Percentiles rank a stretch among this genome's conserved stretches.
Conservation (phyloP, 257 asterid genomes). For the Ligustrum vulgare region DNA sequence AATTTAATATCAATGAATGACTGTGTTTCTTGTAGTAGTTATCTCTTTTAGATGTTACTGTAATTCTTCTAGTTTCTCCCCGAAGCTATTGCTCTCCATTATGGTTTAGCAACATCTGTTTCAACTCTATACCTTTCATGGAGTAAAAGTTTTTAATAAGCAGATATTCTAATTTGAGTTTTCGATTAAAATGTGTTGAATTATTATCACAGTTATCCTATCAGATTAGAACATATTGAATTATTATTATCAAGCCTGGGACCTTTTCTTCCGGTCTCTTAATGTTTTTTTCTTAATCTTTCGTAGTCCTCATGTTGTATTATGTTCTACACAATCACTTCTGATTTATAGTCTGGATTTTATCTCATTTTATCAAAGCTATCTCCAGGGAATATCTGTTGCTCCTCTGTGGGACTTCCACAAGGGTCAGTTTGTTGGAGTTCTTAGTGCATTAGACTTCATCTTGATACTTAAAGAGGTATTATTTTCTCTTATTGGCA, state of each 20-base stretch:
- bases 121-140: background rate
- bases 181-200: background rate
- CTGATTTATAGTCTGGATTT: slow-evolving; percentile 18
- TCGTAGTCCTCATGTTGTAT: background rate
- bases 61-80: background rate
- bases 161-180: background rate
- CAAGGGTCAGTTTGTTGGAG: slow-evolving; percentile 67
- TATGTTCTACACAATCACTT: background rate
- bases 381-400: slow-evolving; percentile 63
- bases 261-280: background rate
- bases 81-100: background rate
- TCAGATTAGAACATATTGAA: background rate
- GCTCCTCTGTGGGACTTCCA: slow-evolving; percentile 74
- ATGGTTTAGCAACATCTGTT: background rate
- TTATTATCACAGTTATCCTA: background rate
- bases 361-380: slow-evolving; percentile 29
- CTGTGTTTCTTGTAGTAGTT: background rate
- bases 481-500: slow-evolving; percentile 11
- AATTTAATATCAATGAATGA: background rate
- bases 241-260: background rate
- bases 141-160: background rate
- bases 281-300: background rate
- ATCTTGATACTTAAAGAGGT: slow-evolving; percentile 77
- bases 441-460: slow-evolving; percentile 75
- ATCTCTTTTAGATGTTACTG: background rate